These are phyloP conservation scores for Wickerhamiella domercqiae DNA, from an alignment of 805 yeast species.

Conservation along the genomic window DNA sequence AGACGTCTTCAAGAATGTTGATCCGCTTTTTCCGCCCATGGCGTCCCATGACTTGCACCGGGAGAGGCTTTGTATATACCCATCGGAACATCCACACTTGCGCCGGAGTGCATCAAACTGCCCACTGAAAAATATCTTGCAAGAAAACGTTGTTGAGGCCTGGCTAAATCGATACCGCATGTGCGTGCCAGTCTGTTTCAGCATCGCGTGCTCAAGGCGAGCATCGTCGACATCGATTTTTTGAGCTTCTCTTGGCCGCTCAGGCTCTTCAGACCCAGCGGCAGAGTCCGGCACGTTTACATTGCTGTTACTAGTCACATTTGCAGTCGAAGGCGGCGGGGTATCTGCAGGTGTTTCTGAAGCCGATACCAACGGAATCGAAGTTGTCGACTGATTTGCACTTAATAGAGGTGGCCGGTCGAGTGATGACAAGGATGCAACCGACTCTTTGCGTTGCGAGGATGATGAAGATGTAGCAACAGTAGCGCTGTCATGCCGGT, in stretches of 20 bases:
- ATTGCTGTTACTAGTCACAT: not conserved
- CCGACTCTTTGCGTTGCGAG: too few species aligned
- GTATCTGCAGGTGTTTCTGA: not conserved
- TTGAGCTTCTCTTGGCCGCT: constrained; percentile 1
- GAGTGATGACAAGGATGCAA: too few species aligned
- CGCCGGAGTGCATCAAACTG: constrained; percentile 89
- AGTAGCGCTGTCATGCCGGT: constrained; percentile 9
- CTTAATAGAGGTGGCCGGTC: not conserved
- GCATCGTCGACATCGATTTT: constrained; percentile 7
- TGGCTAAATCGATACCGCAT: constrained; percentile 84
- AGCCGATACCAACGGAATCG: constrained; percentile 1
- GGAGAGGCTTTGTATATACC: constrained; percentile 75
- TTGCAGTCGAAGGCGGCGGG: not conserved
- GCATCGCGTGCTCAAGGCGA: constrained; percentile 50
- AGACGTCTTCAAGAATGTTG: constrained; percentile 78
- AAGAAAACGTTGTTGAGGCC: constrained; percentile 65
- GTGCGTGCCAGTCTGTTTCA: constrained; percentile 75
- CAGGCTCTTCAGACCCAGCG: not conserved
- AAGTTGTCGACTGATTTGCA: constrained; percentile 1
- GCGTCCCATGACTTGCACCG: constrained; percentile 94
- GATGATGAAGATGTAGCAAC: too few species aligned
- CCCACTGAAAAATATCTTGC: constrained; percentile 89
- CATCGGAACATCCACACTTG: constrained; percentile 61
- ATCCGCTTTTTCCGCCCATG: constrained; percentile 92
- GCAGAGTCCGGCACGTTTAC: too few species aligned